phyloP scores from a whole-genome alignment of 2,329 filamentous ascomycete species.

The Aotearoamyces nothofagi region DNA sequence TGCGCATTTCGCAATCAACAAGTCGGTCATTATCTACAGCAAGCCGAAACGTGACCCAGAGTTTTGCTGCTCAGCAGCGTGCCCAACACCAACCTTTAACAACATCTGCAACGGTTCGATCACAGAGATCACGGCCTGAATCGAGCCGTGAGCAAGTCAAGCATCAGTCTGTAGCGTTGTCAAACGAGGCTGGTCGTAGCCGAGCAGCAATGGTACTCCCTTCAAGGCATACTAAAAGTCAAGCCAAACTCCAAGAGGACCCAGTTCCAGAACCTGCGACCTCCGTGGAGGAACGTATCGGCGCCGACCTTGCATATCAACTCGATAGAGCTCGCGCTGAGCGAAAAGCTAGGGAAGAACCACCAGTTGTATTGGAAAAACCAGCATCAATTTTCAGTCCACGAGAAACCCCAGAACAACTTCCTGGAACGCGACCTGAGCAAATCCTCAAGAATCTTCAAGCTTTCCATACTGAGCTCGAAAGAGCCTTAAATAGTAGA shows the following conservation, averaged over 20 bases:
- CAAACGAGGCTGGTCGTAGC: not conserved
- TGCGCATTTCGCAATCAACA: constrained; percentile 5
- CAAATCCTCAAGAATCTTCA: constrained; percentile 38
- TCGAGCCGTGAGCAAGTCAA: constrained; percentile 1
- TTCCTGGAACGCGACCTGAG: constrained; percentile 41
- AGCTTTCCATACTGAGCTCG: constrained; percentile 42
- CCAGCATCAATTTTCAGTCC: constrained; percentile 34
- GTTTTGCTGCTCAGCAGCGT: constrained; percentile 51
- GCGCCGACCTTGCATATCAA: constrained; percentile 1
- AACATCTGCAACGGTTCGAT: constrained; percentile 1
- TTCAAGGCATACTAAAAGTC: not conserved
- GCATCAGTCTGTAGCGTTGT: not conserved
- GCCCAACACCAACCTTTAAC: constrained; percentile 32
- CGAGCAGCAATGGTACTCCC: not conserved
- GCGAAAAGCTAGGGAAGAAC: constrained; percentile 5
- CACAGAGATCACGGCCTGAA: constrained; percentile 1
- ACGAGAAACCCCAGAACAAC: constrained; percentile 30
- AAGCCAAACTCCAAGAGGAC: not conserved
- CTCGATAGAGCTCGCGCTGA: not conserved
- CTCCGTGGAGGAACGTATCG: not conserved
- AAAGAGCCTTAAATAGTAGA: constrained; percentile 46
- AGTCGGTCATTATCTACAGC: constrained; percentile 15
- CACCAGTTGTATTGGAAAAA: constrained; percentile 6
- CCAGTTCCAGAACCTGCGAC: constrained; percentile 1
- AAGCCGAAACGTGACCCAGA: constrained; percentile 38